Conservation (phyloP, 805 yeast genomes). For the Metschnikowia orientalis region DNA sequence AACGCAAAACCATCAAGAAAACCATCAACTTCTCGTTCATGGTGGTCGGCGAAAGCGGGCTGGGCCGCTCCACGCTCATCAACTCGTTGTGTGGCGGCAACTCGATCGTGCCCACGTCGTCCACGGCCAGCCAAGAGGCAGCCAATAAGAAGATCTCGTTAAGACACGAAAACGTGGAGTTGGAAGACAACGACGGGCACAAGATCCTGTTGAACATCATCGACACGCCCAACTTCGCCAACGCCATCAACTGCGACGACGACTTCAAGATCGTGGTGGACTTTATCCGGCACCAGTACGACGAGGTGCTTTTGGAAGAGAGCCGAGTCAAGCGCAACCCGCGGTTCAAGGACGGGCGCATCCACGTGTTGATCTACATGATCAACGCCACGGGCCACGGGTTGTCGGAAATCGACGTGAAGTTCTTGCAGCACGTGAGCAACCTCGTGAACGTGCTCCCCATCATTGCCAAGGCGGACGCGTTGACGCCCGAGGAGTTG, state of each 20-base stretch:
- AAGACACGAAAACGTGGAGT: slow-evolving; percentile 76
- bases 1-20: slow-evolving; percentile 76
- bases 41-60: slow-evolving; percentile 84
- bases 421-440: slow-evolving; percentile 39
- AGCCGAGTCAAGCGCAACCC: slow-evolving; percentile 81
- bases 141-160: slow-evolving; percentile 47
- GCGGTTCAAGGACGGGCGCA: slow-evolving; percentile 77
- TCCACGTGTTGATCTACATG: slow-evolving; percentile 54
- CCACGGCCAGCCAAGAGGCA: slow-evolving; percentile 58
- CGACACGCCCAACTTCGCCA: slow-evolving; percentile 84
- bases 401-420: slow-evolving; percentile 38
- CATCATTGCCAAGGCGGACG: slow-evolving; percentile 41
- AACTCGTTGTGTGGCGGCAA: slow-evolving; percentile 87
- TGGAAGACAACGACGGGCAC: slow-evolving; percentile 82
- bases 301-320: slow-evolving; percentile 76
- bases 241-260: slow-evolving; percentile 61
- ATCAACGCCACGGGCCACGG: slow-evolving; percentile 46
- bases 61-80: slow-evolving; percentile 89
- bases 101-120: slow-evolving; percentile 64
- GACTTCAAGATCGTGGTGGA: slow-evolving; percentile 71
- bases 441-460: slow-evolving; percentile 42
- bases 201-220: slow-evolving; percentile 71
- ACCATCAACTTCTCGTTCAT: slow-evolving; percentile 80
- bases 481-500: slow-evolving; percentile 42
- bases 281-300: slow-evolving; percentile 76